Evolutionary conservation across 2,329 filamentous ascomycete species (phyloP), one percentile per base, ranked within the genome.

Genomic region (Emergomyces africanus): DNA sequence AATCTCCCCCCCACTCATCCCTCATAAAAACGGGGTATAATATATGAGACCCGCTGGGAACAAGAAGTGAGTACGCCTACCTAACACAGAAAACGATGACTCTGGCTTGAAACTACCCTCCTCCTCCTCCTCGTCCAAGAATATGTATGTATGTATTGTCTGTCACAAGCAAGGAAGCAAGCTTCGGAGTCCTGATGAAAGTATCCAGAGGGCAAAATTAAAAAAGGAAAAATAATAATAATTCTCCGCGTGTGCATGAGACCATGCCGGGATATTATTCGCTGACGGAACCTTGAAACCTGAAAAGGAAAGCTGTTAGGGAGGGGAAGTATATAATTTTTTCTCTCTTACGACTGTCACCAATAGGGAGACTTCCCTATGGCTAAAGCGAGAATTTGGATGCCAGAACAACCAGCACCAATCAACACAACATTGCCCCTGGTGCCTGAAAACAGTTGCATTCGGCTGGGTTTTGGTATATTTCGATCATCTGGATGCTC

Each of bases 381-480:
- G 3, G 5, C 15, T 33, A 25, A 25, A 2, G 9, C 18, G 33
- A 53, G 30, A 15, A 18, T 50, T 28, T 18, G 10, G 15, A 25
- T 5, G 28, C 48, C 1, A 25, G 14, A 33, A 4, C n/a, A 20
- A 18, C n/a, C 30, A 53, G 50, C 20, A 10, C 54, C 54, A 56
- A 56, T 56, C 37, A 44, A 56, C 20, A 20, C 15, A 14, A 9
- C 54, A 25, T 9, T 44, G 53, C 54, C 54, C 54, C 54, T 56
- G 54, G 54, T 56, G 23, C 54, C 54, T 56, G 54, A 56, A 56
- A 56, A 56, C 54, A 33, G 41, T 5, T n/a, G 18, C 30, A 25
- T 15, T 10, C n/a, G n/a, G 20, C 23, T 23, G 5, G 23, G 23
- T 48, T 20, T 35, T 30, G 30, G n/a, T 20, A 2, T 9, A 33